These are phyloP conservation scores for Sphagnurus paluster DNA, from an alignment of 1,284 basidiomycete species.

Conservation along the genomic window DNA sequence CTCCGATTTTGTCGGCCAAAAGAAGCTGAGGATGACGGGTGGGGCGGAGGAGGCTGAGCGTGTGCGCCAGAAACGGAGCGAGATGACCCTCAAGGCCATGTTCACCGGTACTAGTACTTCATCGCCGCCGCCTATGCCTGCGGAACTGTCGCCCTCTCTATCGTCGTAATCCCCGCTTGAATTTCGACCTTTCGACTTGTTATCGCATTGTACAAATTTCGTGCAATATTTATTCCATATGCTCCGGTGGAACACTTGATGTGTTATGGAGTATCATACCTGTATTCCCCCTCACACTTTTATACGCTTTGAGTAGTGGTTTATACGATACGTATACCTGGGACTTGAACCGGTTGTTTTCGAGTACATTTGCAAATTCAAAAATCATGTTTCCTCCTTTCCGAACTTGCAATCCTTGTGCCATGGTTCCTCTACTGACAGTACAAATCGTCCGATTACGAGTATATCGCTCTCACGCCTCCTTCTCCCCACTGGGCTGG, in stretches of 20 bases:
- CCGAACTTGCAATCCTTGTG: background rate
- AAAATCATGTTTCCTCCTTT: no score
- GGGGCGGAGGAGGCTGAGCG: conserved; percentile 91
- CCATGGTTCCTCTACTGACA: background rate
- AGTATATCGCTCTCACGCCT: no score
- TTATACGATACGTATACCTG: no score
- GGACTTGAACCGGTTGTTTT: conserved; percentile 5
- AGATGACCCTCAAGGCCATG: conserved; percentile 86
- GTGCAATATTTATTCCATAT: conserved; percentile 8
- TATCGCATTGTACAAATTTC: conserved; percentile 12
- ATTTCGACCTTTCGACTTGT: background rate
- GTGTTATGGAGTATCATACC: background rate
- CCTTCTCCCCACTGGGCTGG: background rate
- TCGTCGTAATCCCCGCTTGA: background rate
- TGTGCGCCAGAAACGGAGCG: conserved; percentile 80
- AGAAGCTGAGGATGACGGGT: conserved; percentile 91
- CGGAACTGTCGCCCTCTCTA: conserved; percentile 20
- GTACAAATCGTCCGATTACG: background rate
- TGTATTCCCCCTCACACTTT: background rate
- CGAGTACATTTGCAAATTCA: background rate
- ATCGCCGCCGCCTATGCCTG: conserved; percentile 13
- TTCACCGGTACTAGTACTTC: conserved; percentile 48
- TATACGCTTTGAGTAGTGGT: no score
- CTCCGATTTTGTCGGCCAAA: conserved; percentile 77
- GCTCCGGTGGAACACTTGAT: background rate